Conservation (phyloP, 139 green algal genomes). For the Yamagishiella unicocca region DNA sequence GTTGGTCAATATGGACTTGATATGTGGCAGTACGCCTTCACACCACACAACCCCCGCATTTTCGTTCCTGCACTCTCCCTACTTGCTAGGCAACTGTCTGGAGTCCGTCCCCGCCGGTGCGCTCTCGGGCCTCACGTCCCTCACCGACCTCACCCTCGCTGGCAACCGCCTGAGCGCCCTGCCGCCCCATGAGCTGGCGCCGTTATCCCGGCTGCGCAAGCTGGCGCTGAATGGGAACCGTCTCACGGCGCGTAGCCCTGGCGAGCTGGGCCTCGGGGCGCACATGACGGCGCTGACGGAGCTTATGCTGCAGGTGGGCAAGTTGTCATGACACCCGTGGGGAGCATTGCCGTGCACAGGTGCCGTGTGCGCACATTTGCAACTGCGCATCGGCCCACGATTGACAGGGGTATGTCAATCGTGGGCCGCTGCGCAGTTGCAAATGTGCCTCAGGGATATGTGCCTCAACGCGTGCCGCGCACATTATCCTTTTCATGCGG, state of each 20-base stretch:
- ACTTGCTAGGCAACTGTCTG: constrained; percentile 37
- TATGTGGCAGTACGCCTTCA: too few relatives aligned
- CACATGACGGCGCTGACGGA: constrained; percentile 4
- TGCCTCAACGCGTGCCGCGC: too few relatives aligned
- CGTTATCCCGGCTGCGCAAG: constrained; percentile 10
- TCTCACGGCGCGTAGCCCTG: background rate
- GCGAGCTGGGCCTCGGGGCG: background rate
- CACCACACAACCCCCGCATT: too few relatives aligned
- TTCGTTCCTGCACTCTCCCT: too few relatives aligned
- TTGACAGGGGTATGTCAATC: background rate
- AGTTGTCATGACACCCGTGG: background rate
- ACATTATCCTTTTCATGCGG: too few relatives aligned
- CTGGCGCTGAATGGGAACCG: constrained; percentile 54
- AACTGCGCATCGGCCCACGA: background rate
- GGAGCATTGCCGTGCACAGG: background rate
- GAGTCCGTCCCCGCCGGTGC: background rate
- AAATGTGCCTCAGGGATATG: too few relatives aligned
- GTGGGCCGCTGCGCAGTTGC: too few relatives aligned
- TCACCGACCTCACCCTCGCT: constrained; percentile 78
- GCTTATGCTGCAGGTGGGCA: constrained; percentile 35
- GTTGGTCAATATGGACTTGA: too few relatives aligned
- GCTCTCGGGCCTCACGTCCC: constrained; percentile 57
- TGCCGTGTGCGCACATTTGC: background rate
- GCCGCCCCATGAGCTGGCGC: constrained; percentile 52
- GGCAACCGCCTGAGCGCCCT: constrained; percentile 78